phyloP scores from a whole-genome alignment of 805 yeast species.

The Hanseniaspora valbyensis region DNA sequence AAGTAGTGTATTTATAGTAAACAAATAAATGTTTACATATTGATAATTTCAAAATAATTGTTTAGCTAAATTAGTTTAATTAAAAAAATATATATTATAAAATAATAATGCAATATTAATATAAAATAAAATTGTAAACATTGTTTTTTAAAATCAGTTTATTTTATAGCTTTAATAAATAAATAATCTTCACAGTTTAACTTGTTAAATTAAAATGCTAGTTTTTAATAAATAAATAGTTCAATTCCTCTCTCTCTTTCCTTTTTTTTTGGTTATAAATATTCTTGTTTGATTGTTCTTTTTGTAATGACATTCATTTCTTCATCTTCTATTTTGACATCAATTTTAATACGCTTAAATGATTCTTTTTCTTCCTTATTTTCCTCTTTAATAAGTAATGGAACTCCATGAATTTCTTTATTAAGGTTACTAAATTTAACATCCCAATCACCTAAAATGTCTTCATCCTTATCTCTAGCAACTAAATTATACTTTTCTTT shows the following conservation, averaged over 20 bases:
- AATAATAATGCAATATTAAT: neutral
- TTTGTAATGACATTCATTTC: neutral
- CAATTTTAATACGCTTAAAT: slow-evolving; percentile 1
- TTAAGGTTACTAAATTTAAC: neutral
- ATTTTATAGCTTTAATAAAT: no score
- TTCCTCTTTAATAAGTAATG: neutral
- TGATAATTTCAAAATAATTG: no score
- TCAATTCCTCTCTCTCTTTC: no score
- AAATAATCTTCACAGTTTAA: neutral
- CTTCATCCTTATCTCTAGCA: neutral
- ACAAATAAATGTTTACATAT: neutral
- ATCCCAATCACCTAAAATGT: slow-evolving; percentile 13
- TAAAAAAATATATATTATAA: no score
- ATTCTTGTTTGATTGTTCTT: neutral
- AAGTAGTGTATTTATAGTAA: no score
- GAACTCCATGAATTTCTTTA: neutral
- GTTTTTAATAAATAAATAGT: no score
- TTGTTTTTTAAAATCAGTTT: no score
- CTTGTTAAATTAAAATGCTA: no score
- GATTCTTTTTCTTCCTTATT: neutral
- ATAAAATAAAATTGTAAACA: neutral
- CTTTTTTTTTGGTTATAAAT: no score
- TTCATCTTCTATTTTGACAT: neutral
- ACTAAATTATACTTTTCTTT: slow-evolving; percentile 1
- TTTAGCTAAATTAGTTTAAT: no score